These are phyloP conservation scores for Puccinia horiana DNA, from an alignment of 1,284 basidiomycete genomes.

Conservation along the genomic window DNA sequence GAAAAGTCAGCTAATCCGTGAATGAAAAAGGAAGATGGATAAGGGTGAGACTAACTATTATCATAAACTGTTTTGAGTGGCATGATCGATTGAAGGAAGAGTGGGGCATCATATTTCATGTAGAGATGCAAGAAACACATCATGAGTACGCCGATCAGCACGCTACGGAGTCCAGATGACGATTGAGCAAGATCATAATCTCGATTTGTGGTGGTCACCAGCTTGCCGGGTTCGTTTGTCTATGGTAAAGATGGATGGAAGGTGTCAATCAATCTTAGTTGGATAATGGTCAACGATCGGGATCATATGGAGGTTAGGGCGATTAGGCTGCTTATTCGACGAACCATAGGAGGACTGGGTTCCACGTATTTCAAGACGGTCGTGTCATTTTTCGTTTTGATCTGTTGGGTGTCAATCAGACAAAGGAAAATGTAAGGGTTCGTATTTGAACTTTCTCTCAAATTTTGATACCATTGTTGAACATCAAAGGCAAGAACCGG, in stretches of 20 bases:
- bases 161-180: constrained; percentile 61
- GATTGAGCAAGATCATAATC: constrained; percentile 79
- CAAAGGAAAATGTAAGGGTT: neutral
- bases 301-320: neutral
- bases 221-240: constrained; percentile 73
- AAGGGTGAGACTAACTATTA: constrained; percentile 61
- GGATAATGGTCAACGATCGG: neutral
- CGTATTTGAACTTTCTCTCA: no score
- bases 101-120: constrained; percentile 79
- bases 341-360: constrained; percentile 61
- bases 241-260: constrained; percentile 54
- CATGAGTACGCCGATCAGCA: constrained; percentile 79
- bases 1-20: neutral
- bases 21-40: neutral
- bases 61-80: constrained; percentile 82
- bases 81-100: constrained; percentile 89
- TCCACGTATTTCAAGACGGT: constrained; percentile 86
- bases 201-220: constrained; percentile 85
- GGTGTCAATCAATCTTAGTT: neutral
- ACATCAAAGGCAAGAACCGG: neutral
- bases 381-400: constrained; percentile 91
- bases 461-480: no score
- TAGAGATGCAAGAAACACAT: constrained; percentile 67
- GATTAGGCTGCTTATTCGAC: constrained; percentile 57
- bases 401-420: constrained; percentile 61